A percentile compares a stretch with the other conserved stretches of the same genome.
Conservation (phyloP, 106 monocot genomes). For the Dendrobium huoshanense region DNA sequence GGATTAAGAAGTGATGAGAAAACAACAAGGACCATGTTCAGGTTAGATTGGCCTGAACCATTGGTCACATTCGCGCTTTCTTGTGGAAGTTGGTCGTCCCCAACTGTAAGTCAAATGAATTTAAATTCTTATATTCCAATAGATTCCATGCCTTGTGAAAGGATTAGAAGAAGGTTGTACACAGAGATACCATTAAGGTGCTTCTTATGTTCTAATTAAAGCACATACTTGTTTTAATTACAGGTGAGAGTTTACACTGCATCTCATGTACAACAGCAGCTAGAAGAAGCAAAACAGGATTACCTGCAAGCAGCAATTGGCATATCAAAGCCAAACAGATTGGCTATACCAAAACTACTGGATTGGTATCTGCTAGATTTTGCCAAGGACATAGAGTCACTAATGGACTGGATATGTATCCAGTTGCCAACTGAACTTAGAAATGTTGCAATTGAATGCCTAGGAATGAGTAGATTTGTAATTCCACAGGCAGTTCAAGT, state of each 20-base stretch:
- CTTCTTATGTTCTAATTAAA: not conserved
- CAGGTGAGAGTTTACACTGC: slow-evolving; percentile 94
- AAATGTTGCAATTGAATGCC: slow-evolving; percentile 48
- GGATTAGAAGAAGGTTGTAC: too few relatives aligned
- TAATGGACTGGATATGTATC: slow-evolving; percentile 92
- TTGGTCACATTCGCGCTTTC: slow-evolving; percentile 92
- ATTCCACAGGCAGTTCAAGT: slow-evolving; percentile 13
- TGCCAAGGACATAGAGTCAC: slow-evolving; percentile 76
- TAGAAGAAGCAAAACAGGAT: slow-evolving; percentile 77
- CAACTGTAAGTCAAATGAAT: slow-evolving; percentile 51
- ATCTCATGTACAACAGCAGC: slow-evolving; percentile 61
- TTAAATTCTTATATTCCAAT: not conserved
- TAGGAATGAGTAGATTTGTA: slow-evolving; percentile 2
- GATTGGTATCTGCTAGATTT: slow-evolving; percentile 95
- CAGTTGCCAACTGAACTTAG: slow-evolving; percentile 47
- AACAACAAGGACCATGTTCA: slow-evolving; percentile 38
- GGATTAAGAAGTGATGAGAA: slow-evolving; percentile 41
- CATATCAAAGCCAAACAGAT: slow-evolving; percentile 35
- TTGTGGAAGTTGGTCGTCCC: slow-evolving; percentile 98
- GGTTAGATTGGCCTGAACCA: slow-evolving; percentile 95
- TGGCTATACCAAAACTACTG: slow-evolving; percentile 83
- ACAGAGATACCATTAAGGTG: not conserved
- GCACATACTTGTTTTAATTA: not conserved
- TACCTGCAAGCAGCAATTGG: slow-evolving; percentile 87
- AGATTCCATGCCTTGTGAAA: too few relatives aligned